Evolutionary conservation across 1,284 basidiomycete genomes (phyloP).

Genomic region (Porodaedalea pini): DNA sequence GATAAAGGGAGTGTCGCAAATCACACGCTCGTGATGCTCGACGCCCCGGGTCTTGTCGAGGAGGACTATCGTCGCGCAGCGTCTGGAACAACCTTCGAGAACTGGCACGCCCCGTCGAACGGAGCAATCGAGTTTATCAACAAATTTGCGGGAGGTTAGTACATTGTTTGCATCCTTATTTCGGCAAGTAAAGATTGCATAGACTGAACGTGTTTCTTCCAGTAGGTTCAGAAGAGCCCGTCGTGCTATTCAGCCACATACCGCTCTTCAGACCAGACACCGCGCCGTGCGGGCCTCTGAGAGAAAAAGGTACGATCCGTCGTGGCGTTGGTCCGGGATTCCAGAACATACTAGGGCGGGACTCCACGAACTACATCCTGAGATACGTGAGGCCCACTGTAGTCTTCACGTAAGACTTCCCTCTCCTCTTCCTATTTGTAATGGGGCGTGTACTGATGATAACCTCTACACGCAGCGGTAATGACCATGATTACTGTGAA

Average conservation of each 20-base stretch:
- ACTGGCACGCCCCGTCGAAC: conserved; percentile 55
- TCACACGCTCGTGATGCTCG: conserved; percentile 70
- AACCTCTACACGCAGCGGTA: conserved; percentile 53
- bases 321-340: conserved; percentile 79
- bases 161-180: neutral
- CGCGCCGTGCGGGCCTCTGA: conserved; percentile 68
- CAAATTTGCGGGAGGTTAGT: conserved; percentile 46
- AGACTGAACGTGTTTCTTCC: neutral
- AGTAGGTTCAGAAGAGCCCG: conserved; percentile 37
- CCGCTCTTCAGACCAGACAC: conserved; percentile 72
- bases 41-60: conserved; percentile 72
- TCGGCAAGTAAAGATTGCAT: too few species aligned
- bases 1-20: conserved; percentile 53
- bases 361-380: conserved; percentile 71
- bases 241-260: conserved; percentile 78
- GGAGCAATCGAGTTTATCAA: conserved; percentile 76
- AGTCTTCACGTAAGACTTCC: conserved; percentile 72
- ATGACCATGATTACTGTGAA: conserved; percentile 89
- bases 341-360: conserved; percentile 76
- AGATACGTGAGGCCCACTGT: conserved; percentile 59
- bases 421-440: neutral
- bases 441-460: neutral
- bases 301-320: conserved; percentile 69
- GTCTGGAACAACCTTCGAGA: conserved; percentile 45
- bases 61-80: conserved; percentile 71